Conservation (phyloP, 2,329 filamentous ascomycete species). For the Aspergillus niger region DNA sequence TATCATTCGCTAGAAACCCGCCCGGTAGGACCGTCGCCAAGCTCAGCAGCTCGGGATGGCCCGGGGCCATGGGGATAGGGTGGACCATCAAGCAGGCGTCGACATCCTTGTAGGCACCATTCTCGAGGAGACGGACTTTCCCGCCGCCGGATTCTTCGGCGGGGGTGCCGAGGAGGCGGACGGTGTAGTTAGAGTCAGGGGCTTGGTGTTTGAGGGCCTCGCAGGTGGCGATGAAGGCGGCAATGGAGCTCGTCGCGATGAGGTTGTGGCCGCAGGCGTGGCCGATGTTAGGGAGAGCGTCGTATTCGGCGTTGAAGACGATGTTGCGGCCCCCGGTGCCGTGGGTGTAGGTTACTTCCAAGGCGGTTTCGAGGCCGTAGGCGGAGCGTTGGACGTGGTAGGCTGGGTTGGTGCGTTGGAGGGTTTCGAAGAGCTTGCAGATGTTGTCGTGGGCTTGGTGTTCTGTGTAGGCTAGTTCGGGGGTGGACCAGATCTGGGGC, state of each 20-base stretch:
- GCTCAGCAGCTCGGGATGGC: constrained; percentile 21
- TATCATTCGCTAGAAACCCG: constrained; percentile 34
- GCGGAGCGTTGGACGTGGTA: constrained; percentile 49
- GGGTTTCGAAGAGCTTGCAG: constrained; percentile 38
- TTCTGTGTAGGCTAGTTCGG: constrained; percentile 55
- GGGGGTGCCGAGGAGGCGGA: constrained; percentile 39
- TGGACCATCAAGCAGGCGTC: constrained; percentile 47
- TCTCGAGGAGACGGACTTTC: constrained; percentile 42
- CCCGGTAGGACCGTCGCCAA: constrained; percentile 28
- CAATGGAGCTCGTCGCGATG: constrained; percentile 37
- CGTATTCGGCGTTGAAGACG: constrained; percentile 43
- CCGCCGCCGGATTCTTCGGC: constrained; percentile 41
- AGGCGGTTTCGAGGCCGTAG: constrained; percentile 53
- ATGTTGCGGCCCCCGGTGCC: constrained; percentile 30
- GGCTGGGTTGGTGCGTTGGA: constrained; percentile 33
- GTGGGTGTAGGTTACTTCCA: constrained; percentile 45
- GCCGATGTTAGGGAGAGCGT: constrained; percentile 39
- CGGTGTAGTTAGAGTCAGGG: constrained; percentile 26
- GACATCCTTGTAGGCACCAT: constrained; percentile 43
- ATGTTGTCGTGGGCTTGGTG: constrained; percentile 54
- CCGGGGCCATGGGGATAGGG: constrained; percentile 30
- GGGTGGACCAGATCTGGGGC: constrained; percentile 46
- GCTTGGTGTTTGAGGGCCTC: constrained; percentile 21
- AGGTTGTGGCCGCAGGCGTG: constrained; percentile 41
- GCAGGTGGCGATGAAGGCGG: constrained; percentile 37